phyloP scores from a whole-genome alignment of 164 flowering plant genomes.

The Houttuynia cordata region DNA sequence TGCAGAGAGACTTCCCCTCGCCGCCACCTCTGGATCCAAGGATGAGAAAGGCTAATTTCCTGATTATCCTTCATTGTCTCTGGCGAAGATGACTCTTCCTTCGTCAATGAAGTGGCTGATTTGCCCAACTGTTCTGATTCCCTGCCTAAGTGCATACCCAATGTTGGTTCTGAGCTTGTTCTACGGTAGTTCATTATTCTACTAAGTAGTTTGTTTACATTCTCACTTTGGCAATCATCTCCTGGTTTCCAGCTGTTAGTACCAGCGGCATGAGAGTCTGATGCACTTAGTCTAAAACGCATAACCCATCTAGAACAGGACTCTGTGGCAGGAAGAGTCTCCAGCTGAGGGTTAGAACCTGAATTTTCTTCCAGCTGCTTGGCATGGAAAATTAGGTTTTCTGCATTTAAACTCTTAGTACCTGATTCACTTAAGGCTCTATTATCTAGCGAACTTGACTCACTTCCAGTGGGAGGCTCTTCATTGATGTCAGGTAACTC shows the following conservation, averaged over 20 bases:
- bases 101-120: constrained; percentile 1
- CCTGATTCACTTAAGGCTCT: constrained; percentile 39
- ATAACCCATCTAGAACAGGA: constrained; percentile 60
- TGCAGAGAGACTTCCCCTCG: constrained; percentile 5
- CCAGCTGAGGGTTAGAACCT: constrained; percentile 10
- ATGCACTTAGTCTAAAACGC: constrained; percentile 47
- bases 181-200: constrained; percentile 18
- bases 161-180: constrained; percentile 19
- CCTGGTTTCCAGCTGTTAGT: constrained; percentile 31
- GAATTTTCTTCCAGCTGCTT: constrained; percentile 19
- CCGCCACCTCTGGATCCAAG: constrained; percentile 82
- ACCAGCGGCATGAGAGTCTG: constrained; percentile 29
- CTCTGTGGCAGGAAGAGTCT: constrained; percentile 11
- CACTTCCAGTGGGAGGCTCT: constrained; percentile 19
- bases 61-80: constrained; percentile 13
- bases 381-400: constrained; percentile 27
- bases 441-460: constrained; percentile 13
- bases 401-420: constrained; percentile 60
- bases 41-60: constrained; percentile 24
- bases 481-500: constrained; percentile 33
- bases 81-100: constrained; percentile 14
- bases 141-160: constrained; percentile 13
- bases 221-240: constrained; percentile 29
- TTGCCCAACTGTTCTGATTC: constrained; percentile 13
- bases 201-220: constrained; percentile 21